These are phyloP conservation scores for Salvia splendens DNA, from an alignment of 257 asterid species.

Conservation along the genomic window DNA sequence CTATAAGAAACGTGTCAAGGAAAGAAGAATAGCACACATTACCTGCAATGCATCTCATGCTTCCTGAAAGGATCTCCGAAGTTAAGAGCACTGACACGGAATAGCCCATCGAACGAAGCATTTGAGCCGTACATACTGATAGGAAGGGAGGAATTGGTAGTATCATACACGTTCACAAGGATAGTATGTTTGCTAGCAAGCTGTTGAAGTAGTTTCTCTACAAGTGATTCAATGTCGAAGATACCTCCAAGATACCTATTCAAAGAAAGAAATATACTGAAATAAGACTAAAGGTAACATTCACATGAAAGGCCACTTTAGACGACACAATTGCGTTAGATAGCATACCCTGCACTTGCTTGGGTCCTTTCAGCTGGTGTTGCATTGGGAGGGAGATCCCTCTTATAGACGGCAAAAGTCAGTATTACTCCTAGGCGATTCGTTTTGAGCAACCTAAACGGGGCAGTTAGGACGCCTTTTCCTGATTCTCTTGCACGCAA, in stretches of 20 bases:
- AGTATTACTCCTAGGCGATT: conserved; percentile 93
- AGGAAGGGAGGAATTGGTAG: conserved; percentile 61
- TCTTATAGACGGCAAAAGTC: conserved; percentile 91
- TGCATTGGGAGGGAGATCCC: conserved; percentile 65
- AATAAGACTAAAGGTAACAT: neutral
- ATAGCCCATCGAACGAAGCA: conserved; percentile 51
- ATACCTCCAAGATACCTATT: conserved; percentile 98
- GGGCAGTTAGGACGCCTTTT: conserved; percentile 98
- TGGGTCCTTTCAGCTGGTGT: conserved; percentile 73
- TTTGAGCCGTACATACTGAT: conserved; percentile 94
- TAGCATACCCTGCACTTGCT: conserved; percentile 73
- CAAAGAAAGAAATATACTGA: conserved; percentile 18
- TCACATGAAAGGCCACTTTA: too few species aligned
- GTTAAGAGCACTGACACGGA: conserved; percentile 71
- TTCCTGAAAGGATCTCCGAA: conserved; percentile 92
- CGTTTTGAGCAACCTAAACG: conserved; percentile 86
- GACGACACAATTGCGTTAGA: neutral
- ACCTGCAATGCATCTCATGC: conserved; percentile 99
- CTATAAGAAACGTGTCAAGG: neutral
- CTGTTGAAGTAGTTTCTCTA: conserved; percentile 95
- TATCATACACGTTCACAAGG: conserved; percentile 88
- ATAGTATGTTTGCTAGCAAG: conserved; percentile 96
- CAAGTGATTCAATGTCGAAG: conserved; percentile 93
- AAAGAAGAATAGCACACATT: conserved; percentile 5
- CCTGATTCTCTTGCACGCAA: conserved; percentile 95